Evolutionary conservation across 2,329 filamentous ascomycete genomes (phyloP), one percentile per base, ranked within the genome.

Genomic region (Pseudogymnoascus sp.): DNA sequence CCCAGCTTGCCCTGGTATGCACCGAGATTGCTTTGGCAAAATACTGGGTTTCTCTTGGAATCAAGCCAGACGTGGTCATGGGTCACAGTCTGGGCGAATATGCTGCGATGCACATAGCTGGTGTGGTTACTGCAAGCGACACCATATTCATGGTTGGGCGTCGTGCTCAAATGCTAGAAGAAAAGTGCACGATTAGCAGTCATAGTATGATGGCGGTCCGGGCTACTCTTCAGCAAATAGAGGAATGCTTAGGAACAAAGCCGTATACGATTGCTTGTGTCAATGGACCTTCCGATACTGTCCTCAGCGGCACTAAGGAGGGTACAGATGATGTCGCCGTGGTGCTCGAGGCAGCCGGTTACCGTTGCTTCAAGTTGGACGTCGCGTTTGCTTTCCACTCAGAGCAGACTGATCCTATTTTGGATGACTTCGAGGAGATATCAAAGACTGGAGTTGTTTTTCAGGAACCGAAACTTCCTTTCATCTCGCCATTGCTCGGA

Each of bases 231-330:
- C 78, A 83, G 16, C 77, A 80, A 3, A 83, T 85, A 63, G 62
- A n/a, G 37, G 62, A 63, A 65, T 78, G 75, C 52, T 78, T 82
- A 21, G 80, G 80, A 60, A 72, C 72, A 61, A 78, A 77, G 67
- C 78, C 78, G 14, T 21, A 55, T 33, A 67, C 73, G 3, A 72
- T 78, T 60, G 88, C 90, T 14, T 95, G 90, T 76, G 82, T 91
- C 73, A 95, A 95, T 68, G 85, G 87, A 0, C 86, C 87, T 0
- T 80, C 85, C 58, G 88, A 91, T 71, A 91, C 86, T 11, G 90
- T 95, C 1, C 79, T 93, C 14, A 84, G 83, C 63, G 75, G 82
- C 12, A 80, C 80, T n/a, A 77, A 78, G 52, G 80, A 82, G 31
- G 76, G 83, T 16, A 80, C 88, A 28, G 78, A 80, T 38, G 77